Evolutionary conservation across 2,329 filamentous ascomycete species (phyloP), one percentile per base, ranked within the genome.

Genomic region (Periconia sp.): DNA sequence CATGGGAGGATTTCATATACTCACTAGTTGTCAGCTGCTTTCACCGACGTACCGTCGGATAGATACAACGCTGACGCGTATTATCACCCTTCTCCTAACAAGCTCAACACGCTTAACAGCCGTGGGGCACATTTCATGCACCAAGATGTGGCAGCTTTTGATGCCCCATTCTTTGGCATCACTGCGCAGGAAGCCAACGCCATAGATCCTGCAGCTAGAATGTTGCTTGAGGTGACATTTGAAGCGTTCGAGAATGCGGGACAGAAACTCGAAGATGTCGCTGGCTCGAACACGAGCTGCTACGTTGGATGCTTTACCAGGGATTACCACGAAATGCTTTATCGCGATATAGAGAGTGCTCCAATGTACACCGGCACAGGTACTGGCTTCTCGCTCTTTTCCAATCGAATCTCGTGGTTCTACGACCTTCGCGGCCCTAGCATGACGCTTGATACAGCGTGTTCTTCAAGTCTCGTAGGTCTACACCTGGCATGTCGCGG

Each of bases 161-260:
- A 73, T 32, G 63, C 66, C 12, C 13, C 24, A 1, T 61, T 61
- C 50, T 61, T 61, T 33, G 19, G 28, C 10, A 35, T 60, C 12
- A 41, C 47, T 3, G 13, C 25, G 11, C 23, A 19, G 5, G 56
- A 61, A 15, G 57, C 56, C 3, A 35, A 34, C 3, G 22, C 48
- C 18, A 52, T 59, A 45, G 52, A 59, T 33, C 54, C 54, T 4
- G 41, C 56, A 21, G 52, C 61, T 16, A 50, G 57, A 11, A 45
- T 49, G 22, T 34, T 54, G 4, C 43, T 61, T 10, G 57, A 61
- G 36, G 43, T 48, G 1, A 45, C 47, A 2, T 62, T 58, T 25
- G 62, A 70, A 44, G 63, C 67, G 1, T 44, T 79, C 1, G 67
- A 70, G 39, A 66, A 59, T 45, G n/a, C n/a, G n/a, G n/a, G n/a